Base-by-base conservation (phyloP, 2,329 filamentous ascomycete genomes). In the Botrytis paeoniae region DNA sequence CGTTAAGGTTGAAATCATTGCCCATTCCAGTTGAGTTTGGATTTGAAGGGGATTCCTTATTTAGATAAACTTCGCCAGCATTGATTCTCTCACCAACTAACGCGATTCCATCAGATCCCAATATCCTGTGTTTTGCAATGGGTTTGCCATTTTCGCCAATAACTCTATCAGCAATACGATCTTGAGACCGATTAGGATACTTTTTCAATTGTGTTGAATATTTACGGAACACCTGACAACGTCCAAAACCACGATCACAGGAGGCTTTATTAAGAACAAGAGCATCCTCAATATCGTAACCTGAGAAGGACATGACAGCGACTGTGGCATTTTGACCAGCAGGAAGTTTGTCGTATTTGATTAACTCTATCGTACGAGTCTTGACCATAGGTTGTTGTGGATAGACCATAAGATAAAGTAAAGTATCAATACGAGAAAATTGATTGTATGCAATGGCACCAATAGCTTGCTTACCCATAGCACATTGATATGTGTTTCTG, bases 391-490 rank as follows among this genome's bases (percentile, higher is more conserved):
- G 96, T 78, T 97, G 91, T 81, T 99, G 97, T 10, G 96, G 96
- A 80, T 99, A 99, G 5, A 99, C 96, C 85, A 99, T 93, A 1
- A 97, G 93, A 81, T 98, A 98, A 10, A 99, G 89, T 25, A 99
- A 86, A 0, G 95, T 98, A 80, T 99, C 96, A 81, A 99, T 98
- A 73, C 96, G 91, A 79, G 95, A 93, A 84, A 98, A 97, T 82
- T 99, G 96, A 81, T 99, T 99, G 81, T 97, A 97, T 25, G 95
- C 96, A 81, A 99, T 98, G 48, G 95, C 95, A 48, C 96, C 96
- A 81, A 99, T 98, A 57, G 96, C 96, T 92, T 99, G 96, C 85
- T 99, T 99, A 88, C 96, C 96, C 96, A 99, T 99, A 84, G 96
- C 96, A 84, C 95, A 98, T 86, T 98, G 95, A 80, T 99, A 99